Evolutionary conservation across 805 yeast genomes (phyloP), one percentile per base, ranked within the genome.

Genomic region (Yarrowia sp.): DNA sequence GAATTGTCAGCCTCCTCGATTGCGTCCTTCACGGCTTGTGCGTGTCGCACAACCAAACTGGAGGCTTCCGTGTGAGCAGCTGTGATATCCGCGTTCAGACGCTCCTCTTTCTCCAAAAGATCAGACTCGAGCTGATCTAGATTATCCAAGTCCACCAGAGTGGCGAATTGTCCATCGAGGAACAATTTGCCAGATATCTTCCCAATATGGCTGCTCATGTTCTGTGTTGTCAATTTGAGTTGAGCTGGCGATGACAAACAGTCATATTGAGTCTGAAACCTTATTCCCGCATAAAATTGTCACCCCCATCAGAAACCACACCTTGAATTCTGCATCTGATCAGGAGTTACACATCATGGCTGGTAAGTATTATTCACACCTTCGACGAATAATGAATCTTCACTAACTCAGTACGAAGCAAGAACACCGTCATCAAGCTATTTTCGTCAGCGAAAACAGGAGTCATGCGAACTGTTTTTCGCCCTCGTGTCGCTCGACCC

Each of bases 381-480:
- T n/a, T 5, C n/a, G 15, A 12, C 40, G 10, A 1, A 7, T 3
- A 26, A 2, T 11, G 19, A 15, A 19, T 14, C 12, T 10, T 15
- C 10, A 42, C 64, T 56, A 56, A 56, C 64, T n/a, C 50, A 56
- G 64, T 56, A 42, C 64, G 91, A 79, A 84, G 90, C 35, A 87
- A 92, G 75, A 87, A 87, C 73, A 89, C 97, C 4, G 87, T 93
- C 76, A 89, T 94, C 69, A 91, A 92, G 78, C 84, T 94, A 71
- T 82, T 93, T 2, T 94, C 98, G 1, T 84, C 95, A 1, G 98
- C 98, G 16, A 86, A 89, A 73, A 93, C 98, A 0, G 98, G 98
- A 1, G 91, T 84, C 79, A 87, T 87, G 77, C 87, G 96, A 76
- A 89, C 92, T 77, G 86, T 92, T 72, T 82, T 87, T 65, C 86